Percentiles rank a stretch among this genome's conserved stretches.
Evolutionary conservation across 371 early-diverging fungal species (phyloP).

Genomic region (Haplosporangium sp.): DNA sequence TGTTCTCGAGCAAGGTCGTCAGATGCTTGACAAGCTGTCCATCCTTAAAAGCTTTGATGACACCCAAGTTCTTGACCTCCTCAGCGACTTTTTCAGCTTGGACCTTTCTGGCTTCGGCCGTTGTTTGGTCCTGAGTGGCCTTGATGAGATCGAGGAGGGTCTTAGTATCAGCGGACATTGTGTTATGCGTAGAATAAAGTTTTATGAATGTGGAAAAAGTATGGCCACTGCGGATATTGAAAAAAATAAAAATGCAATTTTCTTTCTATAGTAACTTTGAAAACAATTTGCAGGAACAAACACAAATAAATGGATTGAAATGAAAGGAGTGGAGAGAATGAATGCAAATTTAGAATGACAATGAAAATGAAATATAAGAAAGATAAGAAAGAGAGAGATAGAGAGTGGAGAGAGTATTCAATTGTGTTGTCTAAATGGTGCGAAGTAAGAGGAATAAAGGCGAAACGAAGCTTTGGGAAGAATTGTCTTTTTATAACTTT

Average conservation of each 20-base stretch:
- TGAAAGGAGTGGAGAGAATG: slow-evolving; percentile 1
- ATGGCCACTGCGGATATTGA: no score
- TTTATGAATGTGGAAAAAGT: neutral
- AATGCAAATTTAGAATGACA: neutral
- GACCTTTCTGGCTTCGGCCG: slow-evolving; percentile 25
- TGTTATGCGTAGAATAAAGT: slow-evolving; percentile 11
- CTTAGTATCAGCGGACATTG: slow-evolving; percentile 24
- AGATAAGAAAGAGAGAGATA: neutral
- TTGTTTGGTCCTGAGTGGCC: slow-evolving; percentile 42
- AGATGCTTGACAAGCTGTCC: slow-evolving; percentile 42
- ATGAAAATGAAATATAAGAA: neutral
- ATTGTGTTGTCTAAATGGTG: neutral
- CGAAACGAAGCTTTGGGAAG: slow-evolving; percentile 3
- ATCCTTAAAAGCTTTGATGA: slow-evolving; percentile 35
- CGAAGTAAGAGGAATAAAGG: slow-evolving; percentile 1
- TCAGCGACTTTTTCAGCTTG: slow-evolving; percentile 35
- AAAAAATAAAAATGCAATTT: neutral
- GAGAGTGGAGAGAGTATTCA: neutral
- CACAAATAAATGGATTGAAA: slow-evolving; percentile 5
- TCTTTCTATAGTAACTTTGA: neutral
- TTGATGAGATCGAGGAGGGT: slow-evolving; percentile 41
- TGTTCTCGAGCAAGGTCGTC: slow-evolving; percentile 52
- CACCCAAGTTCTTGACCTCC: slow-evolving; percentile 41
- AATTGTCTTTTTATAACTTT: slow-evolving; percentile 10
- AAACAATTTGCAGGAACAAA: neutral